Evolutionary conservation across 176 grass and related monocot species (phyloP), one percentile per base, ranked within the genome.

Genomic region (Oropetium thomaeum): DNA sequence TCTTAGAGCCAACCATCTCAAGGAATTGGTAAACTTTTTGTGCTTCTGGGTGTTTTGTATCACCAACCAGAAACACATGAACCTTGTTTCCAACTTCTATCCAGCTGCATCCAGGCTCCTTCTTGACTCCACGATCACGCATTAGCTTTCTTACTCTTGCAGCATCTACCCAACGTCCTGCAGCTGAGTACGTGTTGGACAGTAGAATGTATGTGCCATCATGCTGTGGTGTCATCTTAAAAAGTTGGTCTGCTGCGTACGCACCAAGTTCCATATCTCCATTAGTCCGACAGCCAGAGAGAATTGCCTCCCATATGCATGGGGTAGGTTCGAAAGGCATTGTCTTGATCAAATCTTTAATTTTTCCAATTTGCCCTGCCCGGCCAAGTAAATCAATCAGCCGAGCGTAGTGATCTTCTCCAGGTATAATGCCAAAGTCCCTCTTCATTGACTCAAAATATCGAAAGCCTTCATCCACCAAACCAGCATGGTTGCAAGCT

Each of bases 71-170:
- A 72, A 97, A 97, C 29, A 90, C 90, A 54, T 97, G 90, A 58
- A 85, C 81, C 23, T 89, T 97, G 43, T 89, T 97, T 71, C 74
- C 77, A 63, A 87, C 86, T 82, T 97, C 94, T 74, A 97, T 89
- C 94, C 94, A 97, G 76, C 88, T 97, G 82, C 94, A 97, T 5
- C 90, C 94, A 68, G 94, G 94, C 64, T 97, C 90, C 84, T 97
- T 97, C 86, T 93, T 97, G 33, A 97, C 94, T 52, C 94, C 90
- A 29, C 77, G 83, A 85, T 97, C 94, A 67, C 84, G 85, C 94
- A 97, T 97, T 82, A 97, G 71, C 81, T 97, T 97, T 81, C 94
- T 89, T 80, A 91, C 83, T 76, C 62, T 87, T 49, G 88, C 90
- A 72, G 86, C 90, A 74, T 91, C 90, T 31, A 81, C 81, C 85